These are phyloP conservation scores for Dalechampia spathulata DNA, from an alignment of 441 rosid species.

Conservation along the genomic window DNA sequence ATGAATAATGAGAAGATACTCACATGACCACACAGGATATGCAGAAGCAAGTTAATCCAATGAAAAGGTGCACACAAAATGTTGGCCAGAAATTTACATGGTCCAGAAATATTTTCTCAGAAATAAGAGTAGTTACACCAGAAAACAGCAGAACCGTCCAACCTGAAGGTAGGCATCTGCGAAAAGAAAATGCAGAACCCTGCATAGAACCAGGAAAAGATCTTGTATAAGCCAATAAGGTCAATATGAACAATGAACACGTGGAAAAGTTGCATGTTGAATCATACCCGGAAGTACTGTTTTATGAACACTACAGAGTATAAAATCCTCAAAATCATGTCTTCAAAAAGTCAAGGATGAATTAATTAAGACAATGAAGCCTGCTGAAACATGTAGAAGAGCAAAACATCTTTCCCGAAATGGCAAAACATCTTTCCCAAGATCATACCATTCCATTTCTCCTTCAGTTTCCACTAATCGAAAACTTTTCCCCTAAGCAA, in stretches of 20 bases:
- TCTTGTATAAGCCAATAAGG: conserved; percentile 3
- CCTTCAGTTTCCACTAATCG: background rate
- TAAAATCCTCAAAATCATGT: conserved; percentile 68
- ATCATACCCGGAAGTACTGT: conserved; percentile 63
- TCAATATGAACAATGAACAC: conserved; percentile 6
- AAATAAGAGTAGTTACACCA: conserved; percentile 45
- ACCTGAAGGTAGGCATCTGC: conserved; percentile 64
- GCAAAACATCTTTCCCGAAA: background rate
- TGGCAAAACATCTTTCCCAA: background rate
- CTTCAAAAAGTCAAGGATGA: conserved; percentile 46
- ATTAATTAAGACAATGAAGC: background rate
- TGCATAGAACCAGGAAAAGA: conserved; percentile 17
- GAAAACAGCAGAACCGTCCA: conserved; percentile 55
- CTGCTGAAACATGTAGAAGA: background rate
- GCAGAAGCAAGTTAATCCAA: conserved; percentile 68
- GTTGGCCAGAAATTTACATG: conserved; percentile 58
- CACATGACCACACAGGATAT: conserved; percentile 55
- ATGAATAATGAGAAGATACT: conserved; percentile 22
- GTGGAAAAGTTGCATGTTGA: conserved; percentile 8
- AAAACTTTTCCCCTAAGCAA: conserved; percentile 1
- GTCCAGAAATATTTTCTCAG: conserved; percentile 60
- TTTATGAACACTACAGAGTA: conserved; percentile 66
- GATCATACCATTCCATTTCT: background rate
- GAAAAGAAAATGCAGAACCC: conserved; percentile 60
- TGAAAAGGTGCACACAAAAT: conserved; percentile 51